phyloP scores from a whole-genome alignment of 2,329 filamentous ascomycete species.

The Aspergillus fijiensis region DNA sequence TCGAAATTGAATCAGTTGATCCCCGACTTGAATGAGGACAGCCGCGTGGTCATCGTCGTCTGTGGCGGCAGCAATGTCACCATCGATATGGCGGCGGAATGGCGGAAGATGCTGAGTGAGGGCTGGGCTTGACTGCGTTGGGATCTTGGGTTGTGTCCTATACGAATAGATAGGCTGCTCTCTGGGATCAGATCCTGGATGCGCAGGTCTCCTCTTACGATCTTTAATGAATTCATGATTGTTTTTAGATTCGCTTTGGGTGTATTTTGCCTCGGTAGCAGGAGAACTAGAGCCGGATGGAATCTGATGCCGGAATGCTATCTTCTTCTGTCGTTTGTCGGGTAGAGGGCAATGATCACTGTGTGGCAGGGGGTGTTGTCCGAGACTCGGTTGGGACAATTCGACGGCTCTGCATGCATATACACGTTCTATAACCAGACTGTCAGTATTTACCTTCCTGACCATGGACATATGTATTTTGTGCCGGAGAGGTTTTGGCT shows the following conservation, averaged over 20 bases:
- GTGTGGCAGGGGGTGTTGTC: neutral
- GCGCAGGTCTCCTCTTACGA: neutral
- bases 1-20: slow-evolving; percentile 60
- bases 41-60: slow-evolving; percentile 78
- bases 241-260: neutral
- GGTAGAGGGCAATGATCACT: neutral
- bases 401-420: too few species aligned
- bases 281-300: neutral
- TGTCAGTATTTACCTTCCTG: too few species aligned
- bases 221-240: neutral
- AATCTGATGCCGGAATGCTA: neutral
- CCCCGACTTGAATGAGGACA: slow-evolving; percentile 61
- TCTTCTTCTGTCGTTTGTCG: neutral
- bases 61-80: slow-evolving; percentile 75
- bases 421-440: too few species aligned
- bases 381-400: neutral
- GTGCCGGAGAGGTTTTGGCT: too few species aligned
- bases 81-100: slow-evolving; percentile 60
- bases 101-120: slow-evolving; percentile 48
- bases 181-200: neutral
- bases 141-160: neutral
- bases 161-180: neutral
- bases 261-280: neutral
- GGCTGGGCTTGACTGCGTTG: slow-evolving; percentile 32
- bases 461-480: too few species aligned